Evolutionary conservation across 75 land plant genomes (phyloP).

Genomic region (Pinus taeda): DNA sequence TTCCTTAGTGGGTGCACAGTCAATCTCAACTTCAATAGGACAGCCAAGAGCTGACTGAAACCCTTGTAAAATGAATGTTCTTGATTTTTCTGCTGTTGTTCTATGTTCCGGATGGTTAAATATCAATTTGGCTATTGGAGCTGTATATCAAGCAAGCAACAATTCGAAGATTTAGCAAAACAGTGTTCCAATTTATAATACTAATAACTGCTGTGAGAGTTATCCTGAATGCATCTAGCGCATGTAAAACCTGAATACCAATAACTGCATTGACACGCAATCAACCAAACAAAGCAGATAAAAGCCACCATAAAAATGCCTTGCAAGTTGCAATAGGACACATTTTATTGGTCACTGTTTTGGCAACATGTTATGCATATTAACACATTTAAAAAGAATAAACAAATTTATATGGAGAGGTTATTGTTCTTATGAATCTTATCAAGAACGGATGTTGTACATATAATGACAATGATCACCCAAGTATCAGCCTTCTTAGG

Average conservation of each 20-base stretch:
- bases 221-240: neutral
- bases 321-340: neutral
- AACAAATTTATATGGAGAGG: neutral
- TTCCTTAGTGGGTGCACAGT: constrained; percentile 35
- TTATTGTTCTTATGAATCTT: neutral
- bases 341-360: neutral
- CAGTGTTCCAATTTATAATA: neutral
- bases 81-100: constrained; percentile 71
- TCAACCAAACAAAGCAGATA: neutral
- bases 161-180: constrained; percentile 3
- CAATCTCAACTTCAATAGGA: constrained; percentile 63
- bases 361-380: neutral
- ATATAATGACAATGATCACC: neutral
- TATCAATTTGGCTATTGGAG: constrained; percentile 58
- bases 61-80: constrained; percentile 62
- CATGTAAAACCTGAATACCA: neutral
- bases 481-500: neutral
- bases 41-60: constrained; percentile 75
- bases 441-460: neutral
- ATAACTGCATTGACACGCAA: neutral
- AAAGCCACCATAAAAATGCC: constrained; percentile 1
- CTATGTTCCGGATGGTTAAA: constrained; percentile 46
- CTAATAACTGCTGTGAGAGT: neutral
- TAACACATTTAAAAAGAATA: neutral
- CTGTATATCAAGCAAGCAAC: constrained; percentile 22